Conservation (phyloP, 306 rosid genomes). For the Pterocarpus macrocarpus region DNA sequence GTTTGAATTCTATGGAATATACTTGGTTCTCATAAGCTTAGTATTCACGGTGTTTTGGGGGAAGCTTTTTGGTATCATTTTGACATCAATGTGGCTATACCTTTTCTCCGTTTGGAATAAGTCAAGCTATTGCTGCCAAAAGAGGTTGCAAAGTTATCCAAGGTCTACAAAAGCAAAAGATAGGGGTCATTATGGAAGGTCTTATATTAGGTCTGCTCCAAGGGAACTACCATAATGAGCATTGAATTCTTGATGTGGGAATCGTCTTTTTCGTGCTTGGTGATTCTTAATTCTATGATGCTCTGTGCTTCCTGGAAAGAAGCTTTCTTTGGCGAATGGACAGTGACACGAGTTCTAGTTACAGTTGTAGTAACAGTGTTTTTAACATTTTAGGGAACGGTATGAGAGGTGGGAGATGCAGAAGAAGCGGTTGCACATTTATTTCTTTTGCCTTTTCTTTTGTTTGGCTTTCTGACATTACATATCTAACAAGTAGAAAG, state of each 20-base stretch:
- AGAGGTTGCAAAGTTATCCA: slow-evolving; percentile 36
- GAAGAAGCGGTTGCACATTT: slow-evolving; percentile 45
- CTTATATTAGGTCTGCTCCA: slow-evolving; percentile 30
- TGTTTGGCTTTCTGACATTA: slow-evolving; percentile 24
- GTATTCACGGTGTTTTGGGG: slow-evolving; percentile 71
- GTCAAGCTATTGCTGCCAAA: slow-evolving; percentile 29
- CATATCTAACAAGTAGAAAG: slow-evolving; percentile 5
- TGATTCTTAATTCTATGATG: slow-evolving; percentile 43
- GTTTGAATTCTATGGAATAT: slow-evolving; percentile 48
- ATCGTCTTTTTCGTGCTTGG: slow-evolving; percentile 50
- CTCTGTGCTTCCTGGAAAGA: slow-evolving; percentile 28
- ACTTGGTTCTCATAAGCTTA: slow-evolving; percentile 63
- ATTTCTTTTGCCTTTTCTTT: slow-evolving; percentile 27
- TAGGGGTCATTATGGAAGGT: slow-evolving; percentile 51
- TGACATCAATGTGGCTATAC: slow-evolving; percentile 64
- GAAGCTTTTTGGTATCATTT: slow-evolving; percentile 58
- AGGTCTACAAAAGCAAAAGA: slow-evolving; percentile 41
- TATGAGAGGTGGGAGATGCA: neutral
- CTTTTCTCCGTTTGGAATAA: slow-evolving; percentile 40
- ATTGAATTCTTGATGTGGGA: slow-evolving; percentile 56
- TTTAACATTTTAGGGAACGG: neutral
- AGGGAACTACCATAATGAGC: slow-evolving; percentile 49
- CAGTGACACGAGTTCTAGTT: slow-evolving; percentile 41
- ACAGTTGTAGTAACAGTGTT: slow-evolving; percentile 14
- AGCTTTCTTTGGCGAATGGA: slow-evolving; percentile 35